Conservation (phyloP, 2,329 filamentous ascomycete species). For the Fusarium luffae region DNA sequence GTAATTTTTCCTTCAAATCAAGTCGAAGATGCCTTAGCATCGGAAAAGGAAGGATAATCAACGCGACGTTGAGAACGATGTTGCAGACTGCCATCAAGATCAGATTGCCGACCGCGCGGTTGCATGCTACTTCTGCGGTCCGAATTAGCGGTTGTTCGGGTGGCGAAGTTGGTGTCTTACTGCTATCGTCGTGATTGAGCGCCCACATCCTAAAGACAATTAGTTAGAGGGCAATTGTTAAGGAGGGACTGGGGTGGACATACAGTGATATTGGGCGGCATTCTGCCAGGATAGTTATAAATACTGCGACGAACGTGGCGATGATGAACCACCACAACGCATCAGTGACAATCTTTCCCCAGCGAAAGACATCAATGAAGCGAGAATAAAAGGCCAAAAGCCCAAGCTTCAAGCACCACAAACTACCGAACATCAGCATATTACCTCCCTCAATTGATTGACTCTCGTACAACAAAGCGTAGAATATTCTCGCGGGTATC, state of each 20-base stretch:
- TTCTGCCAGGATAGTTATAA: conserved; percentile 45
- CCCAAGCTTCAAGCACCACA: conserved; percentile 48
- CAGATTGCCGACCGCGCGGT: conserved; percentile 44
- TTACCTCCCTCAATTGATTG: accelerated
- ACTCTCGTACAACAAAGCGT: conserved; percentile 46
- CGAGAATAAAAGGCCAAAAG: conserved; percentile 48
- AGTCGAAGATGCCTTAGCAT: conserved; percentile 44
- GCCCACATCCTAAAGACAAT: conserved; percentile 34
- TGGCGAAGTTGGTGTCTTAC: conserved; percentile 4
- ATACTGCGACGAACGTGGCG: conserved; percentile 43
- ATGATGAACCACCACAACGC: conserved; percentile 45
- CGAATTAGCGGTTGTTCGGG: conserved; percentile 5
- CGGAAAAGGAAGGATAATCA: conserved; percentile 48
- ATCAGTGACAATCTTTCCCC: conserved; percentile 39
- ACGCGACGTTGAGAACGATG: conserved; percentile 45
- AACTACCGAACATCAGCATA: conserved; percentile 34
- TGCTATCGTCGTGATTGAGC: conserved; percentile 14
- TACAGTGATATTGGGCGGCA: conserved; percentile 45
- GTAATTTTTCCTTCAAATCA: conserved; percentile 32
- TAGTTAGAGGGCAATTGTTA: not conserved
- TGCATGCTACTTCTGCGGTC: conserved; percentile 27
- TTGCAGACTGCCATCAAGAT: conserved; percentile 48
- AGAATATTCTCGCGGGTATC: conserved; percentile 46
- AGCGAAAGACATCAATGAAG: conserved; percentile 42
- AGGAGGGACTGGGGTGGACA: not conserved